Evolutionary conservation across 805 yeast genomes (phyloP), one percentile per base, ranked within the genome.

Genomic region (Tetrapisispora pingtungensis): DNA sequence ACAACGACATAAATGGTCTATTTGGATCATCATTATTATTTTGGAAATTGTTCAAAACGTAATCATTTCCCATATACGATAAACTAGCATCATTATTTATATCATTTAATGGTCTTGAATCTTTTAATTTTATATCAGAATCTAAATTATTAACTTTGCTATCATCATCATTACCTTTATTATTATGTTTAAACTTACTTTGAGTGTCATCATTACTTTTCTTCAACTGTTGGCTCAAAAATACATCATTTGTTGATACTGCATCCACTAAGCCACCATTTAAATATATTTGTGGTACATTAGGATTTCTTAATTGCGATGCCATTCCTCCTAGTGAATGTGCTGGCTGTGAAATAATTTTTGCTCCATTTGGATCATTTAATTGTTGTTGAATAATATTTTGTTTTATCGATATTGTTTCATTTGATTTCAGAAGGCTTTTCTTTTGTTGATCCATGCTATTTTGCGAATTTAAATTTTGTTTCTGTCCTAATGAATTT

Each of bases 221-320:
- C 27, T 37, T 26, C 17, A 18, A 37, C 8, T 40, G 20, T 17
- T 32, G 45, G n/a, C 65, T 68, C 53, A 89, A 69, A 58, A 89
- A 89, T 47, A 89, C 97, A 61, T 89, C 97, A 53, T 84, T 89
- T n/a, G 97, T 90, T 10, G 93, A 79, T 3, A 89, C 97, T 0
- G 95, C 85, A 57, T 88, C 97, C 70, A 85, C 35, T 10, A 33
- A 40, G 13, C 30, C 78, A 42, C 77, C 69, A 56, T 75, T 78
- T 55, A 78, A 81, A 49, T 59, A 56, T 31, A 55, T 7, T n/a
- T 41, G 39, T 15, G 43, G 43, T 14, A 41, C 22, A 10, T 26
- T 30, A 5, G 43, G 28, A 13, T 34, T 41, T 14, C 36, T 34
- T 15, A 27, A 31, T 27, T 33, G 4, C 28, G 38, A 14, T 20